Conservation (phyloP, 169 alveolate genomes). For the Plasmodium berghei region DNA sequence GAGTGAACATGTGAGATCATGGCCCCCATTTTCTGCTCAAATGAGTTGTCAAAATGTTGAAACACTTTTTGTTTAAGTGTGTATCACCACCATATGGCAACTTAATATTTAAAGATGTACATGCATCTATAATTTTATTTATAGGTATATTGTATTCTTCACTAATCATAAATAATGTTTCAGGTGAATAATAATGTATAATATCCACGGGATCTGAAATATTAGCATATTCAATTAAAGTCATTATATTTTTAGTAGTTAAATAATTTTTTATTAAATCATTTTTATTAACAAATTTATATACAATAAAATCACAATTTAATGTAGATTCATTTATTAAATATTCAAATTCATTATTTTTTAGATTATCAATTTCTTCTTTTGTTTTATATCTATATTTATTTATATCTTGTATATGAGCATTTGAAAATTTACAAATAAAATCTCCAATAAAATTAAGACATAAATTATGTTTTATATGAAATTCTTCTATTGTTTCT, state of each 20-base stretch:
- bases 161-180: slow-evolving; percentile 58
- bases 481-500: slow-evolving; percentile 55
- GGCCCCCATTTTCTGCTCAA: background rate
- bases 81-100: slow-evolving; percentile 70
- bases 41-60: slow-evolving; percentile 25
- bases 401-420: slow-evolving; percentile 22
- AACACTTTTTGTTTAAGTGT: slow-evolving; percentile 50
- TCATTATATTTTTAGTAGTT: slow-evolving; percentile 47
- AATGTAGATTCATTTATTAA: background rate
- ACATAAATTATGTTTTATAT: slow-evolving; percentile 29
- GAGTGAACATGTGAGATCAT: no score
- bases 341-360: slow-evolving; percentile 5
- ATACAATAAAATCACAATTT: slow-evolving; percentile 37
- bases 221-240: slow-evolving; percentile 42
- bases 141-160: slow-evolving; percentile 58
- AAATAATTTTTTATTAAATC: slow-evolving; percentile 32
- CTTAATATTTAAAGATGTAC: slow-evolving; percentile 32
- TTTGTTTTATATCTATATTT: slow-evolving; percentile 40
- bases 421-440: slow-evolving; percentile 44
- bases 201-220: slow-evolving; percentile 74
- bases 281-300: slow-evolving; percentile 46
- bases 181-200: slow-evolving; percentile 58
- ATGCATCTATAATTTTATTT: slow-evolving; percentile 39
- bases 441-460: slow-evolving; percentile 64
- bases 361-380: slow-evolving; percentile 20